Evolutionary conservation across 2,329 filamentous ascomycete species (phyloP).

Genomic region (Cyphellophora europaea): DNA sequence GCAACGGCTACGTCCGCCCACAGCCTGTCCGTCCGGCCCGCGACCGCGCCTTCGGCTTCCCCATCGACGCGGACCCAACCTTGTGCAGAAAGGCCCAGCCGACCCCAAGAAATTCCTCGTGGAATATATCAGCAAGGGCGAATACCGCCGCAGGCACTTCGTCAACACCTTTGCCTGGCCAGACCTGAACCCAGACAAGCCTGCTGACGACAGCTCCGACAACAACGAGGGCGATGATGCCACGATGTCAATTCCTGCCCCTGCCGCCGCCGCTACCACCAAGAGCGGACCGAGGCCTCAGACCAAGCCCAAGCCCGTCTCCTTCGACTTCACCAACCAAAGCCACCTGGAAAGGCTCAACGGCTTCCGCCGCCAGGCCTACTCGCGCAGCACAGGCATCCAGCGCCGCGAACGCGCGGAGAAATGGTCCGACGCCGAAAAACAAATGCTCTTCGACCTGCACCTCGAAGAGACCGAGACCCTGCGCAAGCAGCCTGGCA

Average conservation of each 20-base stretch:
- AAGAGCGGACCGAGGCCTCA: too few species aligned
- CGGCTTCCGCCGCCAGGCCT: constrained; percentile 10
- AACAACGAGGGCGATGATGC: background rate
- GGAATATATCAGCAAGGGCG: constrained; percentile 9
- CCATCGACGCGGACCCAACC: constrained; percentile 1
- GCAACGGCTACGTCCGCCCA: background rate
- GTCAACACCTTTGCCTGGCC: background rate
- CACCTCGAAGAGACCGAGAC: too few species aligned
- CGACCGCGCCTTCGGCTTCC: constrained; percentile 1
- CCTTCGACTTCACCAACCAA: constrained; percentile 12
- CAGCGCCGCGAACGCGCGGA: background rate
- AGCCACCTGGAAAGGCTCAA: constrained; percentile 9
- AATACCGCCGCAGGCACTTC: constrained; percentile 7
- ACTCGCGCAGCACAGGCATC: background rate
- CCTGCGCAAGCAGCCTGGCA: too few species aligned
- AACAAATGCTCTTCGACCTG: too few species aligned
- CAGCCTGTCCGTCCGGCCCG: background rate
- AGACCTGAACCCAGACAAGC: too few species aligned
- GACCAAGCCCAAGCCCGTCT: too few species aligned
- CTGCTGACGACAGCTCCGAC: background rate
- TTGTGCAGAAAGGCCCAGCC: background rate
- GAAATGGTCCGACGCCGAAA: too few species aligned
- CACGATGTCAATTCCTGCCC: too few species aligned
- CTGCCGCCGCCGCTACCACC: too few species aligned
- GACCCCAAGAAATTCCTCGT: constrained; percentile 6